Conservation (phyloP, 1,284 basidiomycete genomes). For the Cryptococcus depauperatus region DNA sequence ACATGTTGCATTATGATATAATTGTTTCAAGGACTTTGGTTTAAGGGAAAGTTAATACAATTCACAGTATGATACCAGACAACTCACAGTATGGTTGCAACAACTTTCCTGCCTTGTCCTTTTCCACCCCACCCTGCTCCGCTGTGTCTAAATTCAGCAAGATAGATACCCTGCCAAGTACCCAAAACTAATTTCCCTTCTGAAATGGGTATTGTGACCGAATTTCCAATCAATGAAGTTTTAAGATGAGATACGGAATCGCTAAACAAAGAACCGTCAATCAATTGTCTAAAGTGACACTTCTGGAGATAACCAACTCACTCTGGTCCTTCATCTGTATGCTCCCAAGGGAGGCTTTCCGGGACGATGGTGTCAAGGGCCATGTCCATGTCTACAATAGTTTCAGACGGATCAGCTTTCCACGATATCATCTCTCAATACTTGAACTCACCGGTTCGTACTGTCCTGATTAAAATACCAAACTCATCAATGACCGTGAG, state of each 20-base stretch:
- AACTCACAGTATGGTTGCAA: conserved; percentile 39
- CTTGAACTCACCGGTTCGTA: conserved; percentile 21
- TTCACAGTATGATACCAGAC: no score
- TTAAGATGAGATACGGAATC: conserved; percentile 78
- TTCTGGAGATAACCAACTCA: conserved; percentile 44
- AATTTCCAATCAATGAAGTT: conserved; percentile 69
- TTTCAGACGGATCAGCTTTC: not conserved
- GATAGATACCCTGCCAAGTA: conserved; percentile 68
- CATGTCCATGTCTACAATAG: conserved; percentile 47
- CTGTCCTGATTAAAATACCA: conserved; percentile 14
- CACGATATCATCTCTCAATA: not conserved
- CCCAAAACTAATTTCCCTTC: conserved; percentile 72
- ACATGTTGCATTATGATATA: no score
- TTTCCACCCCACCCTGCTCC: conserved; percentile 37
- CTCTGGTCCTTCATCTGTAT: conserved; percentile 87
- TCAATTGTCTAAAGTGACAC: not conserved
- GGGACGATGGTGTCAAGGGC: conserved; percentile 75
- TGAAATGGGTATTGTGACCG: conserved; percentile 76
- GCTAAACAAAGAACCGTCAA: conserved; percentile 13
- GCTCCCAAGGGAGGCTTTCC: conserved; percentile 73
- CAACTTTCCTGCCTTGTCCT: conserved; percentile 37
- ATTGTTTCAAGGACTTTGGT: not conserved
- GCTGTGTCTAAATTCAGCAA: conserved; percentile 35
- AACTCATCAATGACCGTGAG: not conserved
- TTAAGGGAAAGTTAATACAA: not conserved